Conservation (phyloP, 2,329 filamentous ascomycete species). For the Salinomyces thailandicus region DNA sequence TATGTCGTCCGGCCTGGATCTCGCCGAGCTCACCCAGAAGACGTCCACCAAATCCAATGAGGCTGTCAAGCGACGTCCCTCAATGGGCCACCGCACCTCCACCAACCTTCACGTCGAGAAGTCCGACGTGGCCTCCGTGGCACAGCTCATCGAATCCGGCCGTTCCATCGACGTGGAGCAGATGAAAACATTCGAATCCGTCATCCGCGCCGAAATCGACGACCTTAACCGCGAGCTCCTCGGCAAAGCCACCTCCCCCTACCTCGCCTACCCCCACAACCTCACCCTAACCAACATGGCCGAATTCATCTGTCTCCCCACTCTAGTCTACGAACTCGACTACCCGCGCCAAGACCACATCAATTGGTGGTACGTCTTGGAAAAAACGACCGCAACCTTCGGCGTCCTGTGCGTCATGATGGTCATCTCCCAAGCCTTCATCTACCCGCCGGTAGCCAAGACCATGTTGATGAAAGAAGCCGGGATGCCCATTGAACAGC, state of each 20-base stretch:
- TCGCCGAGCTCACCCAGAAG: slow-evolving; percentile 6
- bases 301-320: slow-evolving; percentile 65
- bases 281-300: slow-evolving; percentile 47
- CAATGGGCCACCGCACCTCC: slow-evolving; percentile 29
- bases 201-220: slow-evolving; percentile 58
- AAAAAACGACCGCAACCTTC: slow-evolving; percentile 60
- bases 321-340: slow-evolving; percentile 67
- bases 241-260: slow-evolving; percentile 45
- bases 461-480: slow-evolving; percentile 57
- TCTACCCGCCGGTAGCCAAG: slow-evolving; percentile 63
- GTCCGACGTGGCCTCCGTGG: slow-evolving; percentile 51
- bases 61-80: slow-evolving; percentile 22
- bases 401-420: slow-evolving; percentile 71
- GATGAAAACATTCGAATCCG: slow-evolving; percentile 51
- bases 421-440: slow-evolving; percentile 63
- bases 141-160: slow-evolving; percentile 50
- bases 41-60: not conserved
- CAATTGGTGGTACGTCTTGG: slow-evolving; percentile 63
- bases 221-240: slow-evolving; percentile 54
- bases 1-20: slow-evolving; percentile 11
- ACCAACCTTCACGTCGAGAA: slow-evolving; percentile 38
- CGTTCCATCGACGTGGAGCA: slow-evolving; percentile 52
- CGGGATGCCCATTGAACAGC: slow-evolving; percentile 48
- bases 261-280: slow-evolving; percentile 56
- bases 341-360: slow-evolving; percentile 62